phyloP scores from a whole-genome alignment of 148 eudicot species.

The Fallopia convolvulus region DNA sequence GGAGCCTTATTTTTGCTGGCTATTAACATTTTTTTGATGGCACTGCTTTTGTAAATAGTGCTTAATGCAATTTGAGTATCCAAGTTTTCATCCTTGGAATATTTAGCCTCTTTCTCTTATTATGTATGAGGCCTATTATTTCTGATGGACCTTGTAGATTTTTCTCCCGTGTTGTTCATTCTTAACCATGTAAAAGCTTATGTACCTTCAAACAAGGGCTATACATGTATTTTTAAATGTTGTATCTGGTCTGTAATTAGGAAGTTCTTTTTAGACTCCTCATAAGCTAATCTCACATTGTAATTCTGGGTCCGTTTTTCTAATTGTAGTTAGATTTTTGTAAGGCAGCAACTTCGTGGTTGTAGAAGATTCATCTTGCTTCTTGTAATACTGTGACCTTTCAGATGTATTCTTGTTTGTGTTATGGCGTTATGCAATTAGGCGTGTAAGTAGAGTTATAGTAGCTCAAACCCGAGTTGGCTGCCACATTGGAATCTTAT shows the following conservation, averaged over 20 bases:
- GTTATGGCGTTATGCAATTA: background rate
- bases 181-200: background rate
- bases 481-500: background rate
- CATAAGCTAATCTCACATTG: background rate
- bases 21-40: background rate
- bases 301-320: background rate
- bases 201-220: background rate
- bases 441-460: background rate
- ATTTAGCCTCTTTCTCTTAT: background rate
- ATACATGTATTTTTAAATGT: background rate
- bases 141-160: background rate
- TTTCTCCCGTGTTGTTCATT: background rate
- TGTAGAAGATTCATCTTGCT: background rate
- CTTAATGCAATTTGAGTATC: background rate
- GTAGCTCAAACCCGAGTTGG: background rate
- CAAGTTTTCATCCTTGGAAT: conserved; percentile 16
- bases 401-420: background rate
- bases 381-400: background rate
- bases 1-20: conserved; percentile 17
- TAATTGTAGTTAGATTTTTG: background rate
- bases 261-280: background rate
- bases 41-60: background rate
- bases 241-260: background rate
- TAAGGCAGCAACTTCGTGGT: background rate
- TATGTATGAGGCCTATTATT: background rate